phyloP scores from a whole-genome alignment of 2,329 filamentous ascomycete species.

The Venturia pyrina region DNA sequence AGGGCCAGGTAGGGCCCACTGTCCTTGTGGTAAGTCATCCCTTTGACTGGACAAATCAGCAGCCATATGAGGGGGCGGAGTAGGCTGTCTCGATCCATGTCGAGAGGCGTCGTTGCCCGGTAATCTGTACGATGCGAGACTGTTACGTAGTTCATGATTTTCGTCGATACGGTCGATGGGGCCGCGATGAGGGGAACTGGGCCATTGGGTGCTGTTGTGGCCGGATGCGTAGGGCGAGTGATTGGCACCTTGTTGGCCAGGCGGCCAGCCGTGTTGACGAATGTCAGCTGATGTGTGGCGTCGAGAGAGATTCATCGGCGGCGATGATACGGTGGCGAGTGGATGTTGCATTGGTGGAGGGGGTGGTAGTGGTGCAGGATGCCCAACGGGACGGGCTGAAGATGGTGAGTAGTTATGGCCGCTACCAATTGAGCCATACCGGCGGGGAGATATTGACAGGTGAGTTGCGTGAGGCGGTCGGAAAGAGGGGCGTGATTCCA shows the following conservation, averaged over 20 bases:
- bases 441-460: slow-evolving; percentile 65
- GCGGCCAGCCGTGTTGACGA: slow-evolving; percentile 58
- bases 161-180: slow-evolving; percentile 27
- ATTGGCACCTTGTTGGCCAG: slow-evolving; percentile 22
- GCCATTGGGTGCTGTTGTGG: slow-evolving; percentile 53
- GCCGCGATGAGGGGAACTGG: slow-evolving; percentile 50
- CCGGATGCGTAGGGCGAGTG: slow-evolving; percentile 59
- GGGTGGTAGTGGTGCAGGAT: slow-evolving; percentile 52
- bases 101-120: slow-evolving; percentile 35
- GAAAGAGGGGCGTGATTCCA: slow-evolving; percentile 46
- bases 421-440: slow-evolving; percentile 77
- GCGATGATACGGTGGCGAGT: slow-evolving; percentile 42
- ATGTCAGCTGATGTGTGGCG: slow-evolving; percentile 96
- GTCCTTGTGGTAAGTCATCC: slow-evolving; percentile 27
- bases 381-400: slow-evolving; percentile 57
- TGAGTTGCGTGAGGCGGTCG: slow-evolving; percentile 74
- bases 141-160: slow-evolving; percentile 62
- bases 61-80: slow-evolving; percentile 35
- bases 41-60: neutral
- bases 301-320: slow-evolving; percentile 60
- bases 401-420: slow-evolving; percentile 56
- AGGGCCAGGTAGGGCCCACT: slow-evolving; percentile 45
- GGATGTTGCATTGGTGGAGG: slow-evolving; percentile 50
- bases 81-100: slow-evolving; percentile 41
- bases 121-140: slow-evolving; percentile 61